These are phyloP conservation scores for Candida dendrica DNA, from an alignment of 805 yeast genomes.

Conservation along the genomic window DNA sequence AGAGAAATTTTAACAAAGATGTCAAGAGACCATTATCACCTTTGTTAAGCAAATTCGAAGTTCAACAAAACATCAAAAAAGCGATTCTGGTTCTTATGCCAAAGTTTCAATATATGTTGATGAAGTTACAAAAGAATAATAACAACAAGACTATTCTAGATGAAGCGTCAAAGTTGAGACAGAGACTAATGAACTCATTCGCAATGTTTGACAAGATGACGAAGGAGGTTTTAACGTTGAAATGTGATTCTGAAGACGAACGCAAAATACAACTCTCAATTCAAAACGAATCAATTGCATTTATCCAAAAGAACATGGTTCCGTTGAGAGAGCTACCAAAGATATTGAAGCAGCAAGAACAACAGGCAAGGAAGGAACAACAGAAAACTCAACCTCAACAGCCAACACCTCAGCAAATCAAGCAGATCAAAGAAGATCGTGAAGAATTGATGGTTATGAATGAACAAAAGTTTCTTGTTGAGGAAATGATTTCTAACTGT, in stretches of 20 bases:
- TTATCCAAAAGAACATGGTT: slow-evolving; percentile 60
- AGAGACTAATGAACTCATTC: slow-evolving; percentile 40
- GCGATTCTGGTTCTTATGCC: slow-evolving; percentile 36
- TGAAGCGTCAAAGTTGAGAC: slow-evolving; percentile 34
- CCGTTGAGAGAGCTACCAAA: slow-evolving; percentile 56
- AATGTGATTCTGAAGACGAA: slow-evolving; percentile 35
- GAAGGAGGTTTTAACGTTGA: slow-evolving; percentile 31
- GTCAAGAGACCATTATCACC: slow-evolving; percentile 24
- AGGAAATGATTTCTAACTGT: slow-evolving; percentile 52
- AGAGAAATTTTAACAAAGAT: slow-evolving; percentile 42
- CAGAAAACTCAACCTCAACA: slow-evolving; percentile 11
- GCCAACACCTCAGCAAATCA: slow-evolving; percentile 32
- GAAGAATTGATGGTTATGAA: slow-evolving; percentile 81
- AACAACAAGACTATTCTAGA: slow-evolving; percentile 22
- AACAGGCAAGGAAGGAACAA: slow-evolving; percentile 3
- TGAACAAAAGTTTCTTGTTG: slow-evolving; percentile 74
- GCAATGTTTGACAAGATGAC: slow-evolving; percentile 43
- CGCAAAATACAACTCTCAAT: slow-evolving; percentile 44
- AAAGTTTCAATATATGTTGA: slow-evolving; percentile 32
- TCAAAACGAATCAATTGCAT: slow-evolving; percentile 46
- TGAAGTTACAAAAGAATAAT: slow-evolving; percentile 25
- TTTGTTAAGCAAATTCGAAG: slow-evolving; percentile 33
- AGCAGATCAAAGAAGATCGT: slow-evolving; percentile 50
- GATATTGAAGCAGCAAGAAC: slow-evolving; percentile 19
- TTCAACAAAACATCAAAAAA: slow-evolving; percentile 29